Evolutionary conservation across 2,329 filamentous ascomycete species (phyloP), one percentile per base, ranked within the genome.

Genomic region (Verticillium nonalfalfae): DNA sequence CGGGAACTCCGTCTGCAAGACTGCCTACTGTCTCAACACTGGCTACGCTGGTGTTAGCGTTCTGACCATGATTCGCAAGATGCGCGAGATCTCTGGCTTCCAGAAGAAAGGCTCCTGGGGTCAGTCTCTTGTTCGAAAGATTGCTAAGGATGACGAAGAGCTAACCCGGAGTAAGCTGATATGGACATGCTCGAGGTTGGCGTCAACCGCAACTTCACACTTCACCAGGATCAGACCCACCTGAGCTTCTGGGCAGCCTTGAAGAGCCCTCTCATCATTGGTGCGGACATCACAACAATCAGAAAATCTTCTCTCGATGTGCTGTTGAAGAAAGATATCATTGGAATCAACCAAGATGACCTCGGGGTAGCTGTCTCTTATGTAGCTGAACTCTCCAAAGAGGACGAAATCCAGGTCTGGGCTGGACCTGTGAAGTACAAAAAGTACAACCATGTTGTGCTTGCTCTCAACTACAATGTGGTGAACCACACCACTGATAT

Each of bases 201-300:
- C 1, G 72, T 72, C 3, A 73, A 72, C 4, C 69, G 71, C n/a
- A 69, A 66, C 1, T 72, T 77, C 69, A 66, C 68, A 61, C 60
- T 70, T 36, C 62, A 74, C n/a, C 72, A 79, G 66, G 74, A 78
- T 66, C 72, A 74, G 59, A 75, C 76, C 26, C 78, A 80, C 63
- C 78, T 79, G 57, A 70, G 76, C 26, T 75, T 79, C 66, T 80
- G 77, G 77, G 75, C 77, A 0, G 76, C 78, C 57, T 73, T 79
- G 56, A 79, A 79, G 64, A 77, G 75, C 0, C 77, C 78, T 13
- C 68, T 80, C 3, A 75, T 79, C 35, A 75, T 79, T 57, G 75
- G 77, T 7, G 73, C 75, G 1, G 72, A 75, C 45, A 67, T 79
- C 15, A 67, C 69, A 66, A 58, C 69, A 6, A 71, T 76, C 9